Evolutionary conservation across 2,329 filamentous ascomycete genomes (phyloP), one percentile per base, ranked within the genome.

Genomic region (Salinomyces thailandicus): DNA sequence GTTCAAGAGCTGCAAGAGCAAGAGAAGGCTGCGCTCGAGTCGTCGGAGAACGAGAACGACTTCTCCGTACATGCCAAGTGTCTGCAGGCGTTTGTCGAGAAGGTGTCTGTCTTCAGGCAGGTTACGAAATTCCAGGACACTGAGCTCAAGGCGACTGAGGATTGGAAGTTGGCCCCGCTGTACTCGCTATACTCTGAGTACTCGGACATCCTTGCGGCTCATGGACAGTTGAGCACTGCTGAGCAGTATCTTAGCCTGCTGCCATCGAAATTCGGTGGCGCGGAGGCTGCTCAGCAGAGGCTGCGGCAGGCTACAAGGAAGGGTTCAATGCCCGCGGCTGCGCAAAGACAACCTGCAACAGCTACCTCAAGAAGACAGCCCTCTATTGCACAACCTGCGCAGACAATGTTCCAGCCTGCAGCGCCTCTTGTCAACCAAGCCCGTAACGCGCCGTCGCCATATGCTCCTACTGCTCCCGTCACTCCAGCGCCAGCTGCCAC

Each of bases 111-210:
- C 36, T 98, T 98, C 77, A 81, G 91, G 37, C 76, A 91, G 49
- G 87, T 95, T 29, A 87, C 86, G 44, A 86, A 89, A 54, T 98
- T 95, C 67, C 68, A 82, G 51, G 91, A 98, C 57, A 62, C 65
- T 6, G 86, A 95, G 54, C 75, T 75, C 45, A 64, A 66, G 31
- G 74, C 84, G 49, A 69, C 74, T 7, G 78, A 79, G 1, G 84
- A 80, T 50, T 98, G 89, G 89, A 95, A 93, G 64, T 76, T 98
- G 41, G 73, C 78, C 24, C 71, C 79, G 2, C 68, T 98, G 36
- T 98, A 98, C 61, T 80, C 86, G 58, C 94, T 94, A 63, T 98
- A 98, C 57, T 80, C 83, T 18, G 91, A 98, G 63, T 98, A 96
- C 59, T 89, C 91, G 11, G 89, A 98, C 57, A 87, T 98, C 47